A percentile compares a stretch with the other conserved stretches of the same genome.
These are phyloP conservation scores for Tricholoma bakamatsutake DNA, from an alignment of 768 basidiomycete genomes.

Conservation along the genomic window DNA sequence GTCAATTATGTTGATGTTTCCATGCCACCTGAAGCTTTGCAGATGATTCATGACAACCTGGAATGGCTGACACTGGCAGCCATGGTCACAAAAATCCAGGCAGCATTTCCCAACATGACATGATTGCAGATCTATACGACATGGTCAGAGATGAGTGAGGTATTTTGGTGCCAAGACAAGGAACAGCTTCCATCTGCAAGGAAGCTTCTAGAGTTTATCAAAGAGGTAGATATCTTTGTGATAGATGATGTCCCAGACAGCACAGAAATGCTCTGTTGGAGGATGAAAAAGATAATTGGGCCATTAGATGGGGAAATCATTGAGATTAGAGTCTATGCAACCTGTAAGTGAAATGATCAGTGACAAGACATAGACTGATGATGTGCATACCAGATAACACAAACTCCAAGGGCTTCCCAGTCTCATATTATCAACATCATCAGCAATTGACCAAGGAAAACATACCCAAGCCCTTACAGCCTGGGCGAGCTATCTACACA, in stretches of 20 bases:
- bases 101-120: slow-evolving; percentile 22
- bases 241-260: slow-evolving; percentile 10
- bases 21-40: too few relatives aligned
- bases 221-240: slow-evolving; percentile 9
- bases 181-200: slow-evolving; percentile 17
- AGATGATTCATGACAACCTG: neutral
- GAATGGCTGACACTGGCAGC: slow-evolving; percentile 16
- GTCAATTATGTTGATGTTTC: neutral
- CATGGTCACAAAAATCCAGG: slow-evolving; percentile 26
- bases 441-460: too few relatives aligned
- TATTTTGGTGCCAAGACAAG: slow-evolving; percentile 17
- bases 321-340: slow-evolving; percentile 15
- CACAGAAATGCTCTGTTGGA: slow-evolving; percentile 16
- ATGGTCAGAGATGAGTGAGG: slow-evolving; percentile 23
- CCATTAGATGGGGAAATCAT: slow-evolving; percentile 9
- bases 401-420: too few relatives aligned
- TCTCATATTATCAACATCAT: too few relatives aligned
- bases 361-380: neutral
- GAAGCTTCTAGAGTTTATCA: slow-evolving; percentile 9
- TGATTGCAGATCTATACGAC: slow-evolving; percentile 20
- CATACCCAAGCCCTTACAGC: too few relatives aligned
- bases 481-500: too few relatives aligned
- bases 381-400: too few relatives aligned
- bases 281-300: slow-evolving; percentile 11
- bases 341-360: slow-evolving; percentile 12